Evolutionary conservation across 306 rosid species (phyloP), one percentile per base, ranked within the genome.

Genomic region (Boehmeria nivea): DNA sequence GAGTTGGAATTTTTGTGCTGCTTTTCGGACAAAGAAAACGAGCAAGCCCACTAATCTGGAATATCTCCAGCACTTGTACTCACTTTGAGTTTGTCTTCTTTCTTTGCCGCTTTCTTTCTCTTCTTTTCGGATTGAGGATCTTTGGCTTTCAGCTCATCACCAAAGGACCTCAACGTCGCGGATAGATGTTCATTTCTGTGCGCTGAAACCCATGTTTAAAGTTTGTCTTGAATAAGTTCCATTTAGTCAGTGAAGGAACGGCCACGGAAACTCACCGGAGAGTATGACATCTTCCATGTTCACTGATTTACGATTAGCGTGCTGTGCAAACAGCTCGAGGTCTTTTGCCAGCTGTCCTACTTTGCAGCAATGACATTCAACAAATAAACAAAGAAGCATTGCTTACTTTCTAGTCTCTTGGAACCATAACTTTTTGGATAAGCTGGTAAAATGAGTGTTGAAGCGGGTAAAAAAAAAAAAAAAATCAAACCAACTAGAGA

Each of bases 201-300:
- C 2, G 82, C 98, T 90, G 85, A 65, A 67, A 72, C 53, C 14
- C 73, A 72, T 57, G 55, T 62, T 22, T 45, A 45, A 47, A 25
- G 6, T 31, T 40, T 8, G 22, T 45, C 18, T 58, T 54, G 49
- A 31, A 21, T 34, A 51, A 16, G n/a, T n/a, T n/a, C n/a, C n/a
- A n/a, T n/a, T n/a, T 39, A 53, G 38, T 23, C 36, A 38, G 44
- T 6, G 66, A 43, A 50, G 16, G 1, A 0, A 46, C 5, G 45
- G 17, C 33, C 21, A 3, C 20, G 31, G 33, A 66, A 67, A 67
- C 84, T 84, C 53, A 84, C 98, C 94, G 12, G 85, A 68, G 17
- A 90, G 91, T 57, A 90, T 80, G 62, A 87, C 95, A 56, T 90
- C 98, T 66, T 90, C 95, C 86, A 75, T 72, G 69, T 82, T 90